These are phyloP conservation scores for Chenopodium quinoa DNA, from an alignment of 148 eudicot genomes.

Conservation along the genomic window DNA sequence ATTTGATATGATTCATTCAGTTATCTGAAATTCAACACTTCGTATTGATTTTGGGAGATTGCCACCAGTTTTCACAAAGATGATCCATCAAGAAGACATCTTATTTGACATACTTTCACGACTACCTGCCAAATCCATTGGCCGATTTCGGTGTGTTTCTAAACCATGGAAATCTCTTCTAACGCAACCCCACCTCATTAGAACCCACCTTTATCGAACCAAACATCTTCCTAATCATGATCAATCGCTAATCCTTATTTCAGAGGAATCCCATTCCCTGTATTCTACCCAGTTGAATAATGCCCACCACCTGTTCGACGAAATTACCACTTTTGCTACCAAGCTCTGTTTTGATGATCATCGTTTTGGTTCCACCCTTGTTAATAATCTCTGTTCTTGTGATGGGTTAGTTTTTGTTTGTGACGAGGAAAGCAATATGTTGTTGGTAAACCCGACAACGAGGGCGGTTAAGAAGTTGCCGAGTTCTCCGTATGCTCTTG, in stretches of 20 bases:
- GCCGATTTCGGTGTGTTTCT: constrained; percentile 5
- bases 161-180: not conserved
- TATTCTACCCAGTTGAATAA: not conserved
- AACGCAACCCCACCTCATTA: constrained; percentile 1
- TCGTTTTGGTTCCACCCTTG: no score
- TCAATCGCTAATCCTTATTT: not conserved
- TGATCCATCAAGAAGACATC: not conserved
- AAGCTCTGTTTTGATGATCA: not conserved
- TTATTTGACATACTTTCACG: not conserved
- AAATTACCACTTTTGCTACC: not conserved
- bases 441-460: constrained; percentile 17
- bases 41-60: no score
- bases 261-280: not conserved
- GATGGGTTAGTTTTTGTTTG: constrained; percentile 13
- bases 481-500: not conserved
- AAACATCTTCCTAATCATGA: not conserved
- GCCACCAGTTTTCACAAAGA: no score
- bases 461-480: not conserved
- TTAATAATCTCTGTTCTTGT: not conserved
- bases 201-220: not conserved
- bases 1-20: no score
- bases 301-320: constrained; percentile 3
- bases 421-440: not conserved
- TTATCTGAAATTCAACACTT: no score
- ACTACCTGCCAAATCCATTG: constrained; percentile 15